A percentile compares a stretch with the other conserved stretches of the same genome.
Evolutionary conservation across 2,329 filamentous ascomycete species (phyloP).

Genomic region (Fusarium chaquense): DNA sequence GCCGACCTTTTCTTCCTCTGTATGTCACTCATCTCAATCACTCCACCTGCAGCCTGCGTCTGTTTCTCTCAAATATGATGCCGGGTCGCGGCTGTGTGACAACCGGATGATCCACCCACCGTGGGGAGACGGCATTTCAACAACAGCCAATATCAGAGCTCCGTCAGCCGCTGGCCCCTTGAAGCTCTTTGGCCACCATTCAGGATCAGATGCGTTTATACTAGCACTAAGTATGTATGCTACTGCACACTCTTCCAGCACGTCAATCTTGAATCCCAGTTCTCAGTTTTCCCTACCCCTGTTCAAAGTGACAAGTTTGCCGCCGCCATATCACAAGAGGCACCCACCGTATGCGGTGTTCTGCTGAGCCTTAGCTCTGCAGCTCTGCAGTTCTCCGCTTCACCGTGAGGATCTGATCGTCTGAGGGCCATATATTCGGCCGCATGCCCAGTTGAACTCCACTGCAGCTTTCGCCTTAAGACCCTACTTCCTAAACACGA

Average conservation of each 20-base stretch:
- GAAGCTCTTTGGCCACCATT: constrained; percentile 26
- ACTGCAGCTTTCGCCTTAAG: constrained; percentile 45
- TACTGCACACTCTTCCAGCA: constrained; percentile 46
- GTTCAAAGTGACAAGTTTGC: constrained; percentile 39
- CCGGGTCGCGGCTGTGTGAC: constrained; percentile 48
- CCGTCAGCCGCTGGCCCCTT: constrained; percentile 59
- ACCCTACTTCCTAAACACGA: constrained; percentile 37
- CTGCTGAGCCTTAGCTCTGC: constrained; percentile 36
- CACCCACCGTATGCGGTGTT: constrained; percentile 36
- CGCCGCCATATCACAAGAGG: constrained; percentile 43
- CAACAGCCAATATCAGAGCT: constrained; percentile 66
- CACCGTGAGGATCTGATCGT: constrained; percentile 40
- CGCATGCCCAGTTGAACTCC: constrained; percentile 42
- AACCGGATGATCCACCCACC: constrained; percentile 44
- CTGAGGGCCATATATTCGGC: constrained; percentile 46
- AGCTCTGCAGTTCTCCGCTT: constrained; percentile 33
- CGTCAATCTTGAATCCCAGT: constrained; percentile 49
- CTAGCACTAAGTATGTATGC: constrained; percentile 4
- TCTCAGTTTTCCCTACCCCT: constrained; percentile 26
- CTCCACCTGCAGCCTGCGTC: constrained; percentile 32
- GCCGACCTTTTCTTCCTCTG: constrained; percentile 31
- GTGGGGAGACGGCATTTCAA: constrained; percentile 43
- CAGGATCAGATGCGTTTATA: constrained; percentile 17
- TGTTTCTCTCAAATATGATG: constrained; percentile 37
- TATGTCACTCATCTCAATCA: constrained; percentile 46